phyloP scores from a whole-genome alignment of 1,284 basidiomycete species.

The Leccinum pallidistipes region DNA sequence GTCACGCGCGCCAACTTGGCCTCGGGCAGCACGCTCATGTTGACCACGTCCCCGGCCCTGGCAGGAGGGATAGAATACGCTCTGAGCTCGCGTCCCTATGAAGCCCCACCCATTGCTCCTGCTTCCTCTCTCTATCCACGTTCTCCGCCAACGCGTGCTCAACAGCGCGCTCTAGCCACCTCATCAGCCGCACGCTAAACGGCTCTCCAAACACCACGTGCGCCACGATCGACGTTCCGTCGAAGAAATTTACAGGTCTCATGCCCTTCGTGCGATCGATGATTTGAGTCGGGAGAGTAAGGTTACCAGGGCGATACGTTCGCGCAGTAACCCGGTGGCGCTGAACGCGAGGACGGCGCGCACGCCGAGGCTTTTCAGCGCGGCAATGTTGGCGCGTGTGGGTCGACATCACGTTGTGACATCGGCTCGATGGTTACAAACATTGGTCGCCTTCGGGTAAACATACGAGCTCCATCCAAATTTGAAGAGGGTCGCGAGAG shows the following conservation, averaged over 20 bases:
- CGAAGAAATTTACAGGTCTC: slow-evolving; percentile 84
- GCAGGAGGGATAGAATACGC: too few species aligned
- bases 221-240: slow-evolving; percentile 74
- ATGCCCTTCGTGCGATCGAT: slow-evolving; percentile 95
- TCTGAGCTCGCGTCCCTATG: slow-evolving; percentile 51
- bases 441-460: slow-evolving; percentile 70
- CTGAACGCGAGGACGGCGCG: slow-evolving; percentile 91
- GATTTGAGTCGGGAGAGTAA: slow-evolving; percentile 89
- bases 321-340: slow-evolving; percentile 95
- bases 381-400: slow-evolving; percentile 90
- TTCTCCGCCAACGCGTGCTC: not conserved
- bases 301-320: slow-evolving; percentile 94
- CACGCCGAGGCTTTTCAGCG: slow-evolving; percentile 90
- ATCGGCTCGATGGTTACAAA: too few species aligned
- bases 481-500: slow-evolving; percentile 77
- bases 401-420: slow-evolving; percentile 29
- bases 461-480: slow-evolving; percentile 57
- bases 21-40: too few species aligned
- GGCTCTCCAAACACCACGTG: slow-evolving; percentile 79
- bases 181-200: too few species aligned
- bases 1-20: too few species aligned
- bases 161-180: too few species aligned
- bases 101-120: slow-evolving; percentile 58
- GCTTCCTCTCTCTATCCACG: slow-evolving; percentile 15
- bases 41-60: too few species aligned